Conservation (phyloP, 148 eudicot genomes). For the Persicaria maculosa region DNA sequence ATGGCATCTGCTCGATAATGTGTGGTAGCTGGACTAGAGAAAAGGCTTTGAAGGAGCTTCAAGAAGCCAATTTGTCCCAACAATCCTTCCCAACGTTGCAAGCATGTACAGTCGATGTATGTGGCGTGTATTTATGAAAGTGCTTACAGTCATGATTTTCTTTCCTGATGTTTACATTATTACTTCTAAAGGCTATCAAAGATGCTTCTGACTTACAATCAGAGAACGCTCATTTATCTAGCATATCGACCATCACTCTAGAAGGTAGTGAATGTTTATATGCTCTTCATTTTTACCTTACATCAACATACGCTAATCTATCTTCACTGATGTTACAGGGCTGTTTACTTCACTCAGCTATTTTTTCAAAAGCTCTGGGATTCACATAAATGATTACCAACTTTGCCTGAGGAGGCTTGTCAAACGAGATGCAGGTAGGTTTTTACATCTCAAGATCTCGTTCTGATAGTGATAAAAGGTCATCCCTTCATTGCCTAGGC, state of each 20-base stretch:
- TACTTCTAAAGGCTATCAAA: slow-evolving; percentile 64
- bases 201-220: slow-evolving; percentile 72
- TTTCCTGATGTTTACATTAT: slow-evolving; percentile 9
- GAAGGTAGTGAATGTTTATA: slow-evolving; percentile 47
- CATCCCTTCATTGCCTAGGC: too few species aligned
- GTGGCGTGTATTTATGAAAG: background rate
- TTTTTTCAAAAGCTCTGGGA: slow-evolving; percentile 61
- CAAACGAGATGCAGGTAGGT: too few species aligned
- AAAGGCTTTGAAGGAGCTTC: too few species aligned
- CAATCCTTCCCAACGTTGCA: slow-evolving; percentile 59
- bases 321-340: slow-evolving; percentile 41
- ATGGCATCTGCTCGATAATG: too few species aligned
- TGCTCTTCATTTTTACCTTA: background rate
- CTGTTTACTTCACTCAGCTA: slow-evolving; percentile 65
- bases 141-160: slow-evolving; percentile 3
- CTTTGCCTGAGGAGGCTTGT: too few species aligned
- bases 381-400: too few species aligned
- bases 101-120: slow-evolving; percentile 79
- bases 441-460: too few species aligned
- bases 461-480: too few species aligned
- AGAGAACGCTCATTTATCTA: slow-evolving; percentile 59
- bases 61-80: too few species aligned
- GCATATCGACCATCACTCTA: slow-evolving; percentile 48
- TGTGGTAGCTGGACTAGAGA: too few species aligned
- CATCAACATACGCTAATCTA: slow-evolving; percentile 10